Evolutionary conservation across 2,329 filamentous ascomycete genomes (phyloP).

Genomic region (Colletotrichum noveboracense): DNA sequence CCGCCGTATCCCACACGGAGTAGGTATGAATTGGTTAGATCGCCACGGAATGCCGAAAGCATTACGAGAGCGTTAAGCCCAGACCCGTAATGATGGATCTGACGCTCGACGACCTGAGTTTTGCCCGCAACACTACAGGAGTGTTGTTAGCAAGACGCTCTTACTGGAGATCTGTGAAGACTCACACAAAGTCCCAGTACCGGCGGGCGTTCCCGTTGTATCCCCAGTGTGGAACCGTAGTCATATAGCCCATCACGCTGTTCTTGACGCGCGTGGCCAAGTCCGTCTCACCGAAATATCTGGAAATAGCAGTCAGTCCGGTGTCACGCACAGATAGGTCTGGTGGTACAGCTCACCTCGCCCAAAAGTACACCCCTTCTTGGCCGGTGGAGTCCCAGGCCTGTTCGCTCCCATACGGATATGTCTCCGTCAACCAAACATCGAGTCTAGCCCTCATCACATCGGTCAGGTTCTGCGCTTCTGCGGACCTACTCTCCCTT

Average conservation of each 20-base stretch:
- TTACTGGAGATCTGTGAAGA: too few relatives aligned
- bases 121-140: constrained; percentile 43
- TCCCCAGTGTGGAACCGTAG: constrained; percentile 63
- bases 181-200: constrained; percentile 57
- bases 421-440: constrained; percentile 52
- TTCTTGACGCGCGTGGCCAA: constrained; percentile 55
- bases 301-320: too few relatives aligned
- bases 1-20: constrained; percentile 61
- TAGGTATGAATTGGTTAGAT: constrained; percentile 51
- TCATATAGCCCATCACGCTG: constrained; percentile 61
- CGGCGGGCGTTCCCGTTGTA: constrained; percentile 65
- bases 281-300: constrained; percentile 51
- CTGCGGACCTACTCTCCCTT: constrained; percentile 44
- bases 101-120: constrained; percentile 46
- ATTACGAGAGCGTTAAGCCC: constrained; percentile 61
- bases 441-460: constrained; percentile 54
- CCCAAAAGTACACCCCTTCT: constrained; percentile 65
- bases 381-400: constrained; percentile 67
- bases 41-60: constrained; percentile 52
- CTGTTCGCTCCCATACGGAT: constrained; percentile 65
- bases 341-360: constrained; percentile 31
- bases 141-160: fast-evolving
- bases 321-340: too few relatives aligned
- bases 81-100: constrained; percentile 68
- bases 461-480: constrained; percentile 44